Percentiles rank a stretch among this genome's conserved stretches.
phyloP scores from a whole-genome alignment of 2,329 filamentous ascomycete genomes.

The Bipolaris bicolor region DNA sequence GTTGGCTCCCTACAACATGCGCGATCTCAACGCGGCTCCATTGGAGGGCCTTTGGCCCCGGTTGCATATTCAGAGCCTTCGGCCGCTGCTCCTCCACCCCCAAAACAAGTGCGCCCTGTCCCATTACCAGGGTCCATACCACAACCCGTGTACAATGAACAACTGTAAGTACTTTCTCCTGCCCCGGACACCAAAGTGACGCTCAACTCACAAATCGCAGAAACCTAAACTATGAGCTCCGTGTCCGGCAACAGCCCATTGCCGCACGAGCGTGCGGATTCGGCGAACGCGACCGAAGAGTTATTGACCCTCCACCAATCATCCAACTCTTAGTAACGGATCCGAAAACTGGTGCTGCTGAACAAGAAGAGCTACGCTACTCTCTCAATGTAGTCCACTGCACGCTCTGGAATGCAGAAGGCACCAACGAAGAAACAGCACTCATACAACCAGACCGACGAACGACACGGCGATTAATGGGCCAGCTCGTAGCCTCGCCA shows the following conservation, averaged over 20 bases:
- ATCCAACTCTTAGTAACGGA: slow-evolving; percentile 73
- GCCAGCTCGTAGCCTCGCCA: slow-evolving; percentile 75
- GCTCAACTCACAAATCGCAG: slow-evolving; percentile 34
- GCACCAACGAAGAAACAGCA: slow-evolving; percentile 69
- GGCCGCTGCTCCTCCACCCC: slow-evolving; percentile 36
- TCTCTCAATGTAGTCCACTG: slow-evolving; percentile 76
- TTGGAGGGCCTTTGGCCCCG: slow-evolving; percentile 39
- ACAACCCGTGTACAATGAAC: slow-evolving; percentile 48
- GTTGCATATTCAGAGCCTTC: slow-evolving; percentile 43
- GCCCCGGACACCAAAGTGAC: slow-evolving; percentile 21
- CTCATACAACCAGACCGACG: slow-evolving; percentile 73
- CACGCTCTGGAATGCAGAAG: slow-evolving; percentile 74
- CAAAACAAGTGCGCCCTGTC: slow-evolving; percentile 38
- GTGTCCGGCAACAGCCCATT: slow-evolving; percentile 76
- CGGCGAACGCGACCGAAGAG: slow-evolving; percentile 79
- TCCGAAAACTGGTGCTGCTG: slow-evolving; percentile 55
- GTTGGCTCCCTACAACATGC: slow-evolving; percentile 47
- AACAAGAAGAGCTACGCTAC: slow-evolving; percentile 66
- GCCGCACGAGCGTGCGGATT: slow-evolving; percentile 83
- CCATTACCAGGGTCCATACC: slow-evolving; percentile 48
- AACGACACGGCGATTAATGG: slow-evolving; percentile 78
- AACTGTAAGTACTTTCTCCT: slow-evolving; percentile 44
- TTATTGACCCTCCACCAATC: slow-evolving; percentile 84
- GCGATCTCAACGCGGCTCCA: slow-evolving; percentile 46
- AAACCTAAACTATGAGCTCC: slow-evolving; percentile 57